Evolutionary conservation across 768 basidiomycete species (phyloP).

Genomic region (Auricularia cornea): DNA sequence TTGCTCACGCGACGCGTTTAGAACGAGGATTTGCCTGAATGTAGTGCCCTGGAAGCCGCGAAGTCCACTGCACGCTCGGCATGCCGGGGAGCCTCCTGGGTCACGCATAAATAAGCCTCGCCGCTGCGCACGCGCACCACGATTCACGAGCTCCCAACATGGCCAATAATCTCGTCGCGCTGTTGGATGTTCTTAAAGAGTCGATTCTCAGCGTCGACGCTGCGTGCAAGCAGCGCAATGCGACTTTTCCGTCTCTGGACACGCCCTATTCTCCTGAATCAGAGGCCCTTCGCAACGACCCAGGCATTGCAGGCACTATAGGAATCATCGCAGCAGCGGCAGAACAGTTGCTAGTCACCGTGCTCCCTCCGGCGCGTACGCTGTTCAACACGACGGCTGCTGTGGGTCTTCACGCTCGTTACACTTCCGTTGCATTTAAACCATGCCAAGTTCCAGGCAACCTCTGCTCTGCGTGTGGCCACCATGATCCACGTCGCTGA

Average conservation of each 20-base stretch:
- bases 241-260: not conserved
- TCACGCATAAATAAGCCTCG: too few species aligned
- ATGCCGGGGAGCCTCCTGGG: too few species aligned
- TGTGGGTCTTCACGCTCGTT: too few species aligned
- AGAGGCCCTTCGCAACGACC: not conserved
- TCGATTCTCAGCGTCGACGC: not conserved
- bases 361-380: not conserved
- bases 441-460: not conserved
- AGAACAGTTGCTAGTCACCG: not conserved
- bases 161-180: not conserved
- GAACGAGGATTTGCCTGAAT: too few species aligned
- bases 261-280: not conserved
- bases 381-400: not conserved
- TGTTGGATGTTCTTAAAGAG: not conserved
- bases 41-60: too few species aligned
- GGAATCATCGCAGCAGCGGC: not conserved
- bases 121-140: too few species aligned
- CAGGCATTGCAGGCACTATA: not conserved
- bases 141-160: not conserved
- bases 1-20: not conserved
- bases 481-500: slow-evolving; percentile 67
- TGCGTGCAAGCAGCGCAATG: not conserved
- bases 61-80: too few species aligned
- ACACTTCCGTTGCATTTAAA: too few species aligned
- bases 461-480: slow-evolving; percentile 56